phyloP scores from a whole-genome alignment of 176 grass and related monocot species.

The Avena atlantica region DNA sequence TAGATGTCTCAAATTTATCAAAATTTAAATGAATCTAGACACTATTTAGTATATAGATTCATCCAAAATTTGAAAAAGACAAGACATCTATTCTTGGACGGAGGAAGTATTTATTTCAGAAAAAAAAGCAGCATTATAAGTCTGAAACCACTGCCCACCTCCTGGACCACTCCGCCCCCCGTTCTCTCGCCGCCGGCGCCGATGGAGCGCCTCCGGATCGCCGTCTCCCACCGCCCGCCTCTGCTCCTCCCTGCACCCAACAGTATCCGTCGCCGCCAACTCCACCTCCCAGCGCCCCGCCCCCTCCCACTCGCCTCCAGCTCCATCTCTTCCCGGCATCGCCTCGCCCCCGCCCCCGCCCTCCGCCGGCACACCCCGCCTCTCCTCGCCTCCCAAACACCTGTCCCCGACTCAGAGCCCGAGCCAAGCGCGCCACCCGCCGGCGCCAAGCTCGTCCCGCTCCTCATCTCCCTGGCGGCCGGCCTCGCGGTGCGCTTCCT shows the following conservation, averaged over 20 bases:
- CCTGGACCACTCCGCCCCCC: constrained; percentile 7
- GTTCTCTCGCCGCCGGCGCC: constrained; percentile 31
- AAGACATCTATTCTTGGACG: too few relatives aligned
- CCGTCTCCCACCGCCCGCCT: constrained; percentile 45
- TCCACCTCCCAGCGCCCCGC: neutral
- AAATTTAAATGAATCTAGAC: too few relatives aligned
- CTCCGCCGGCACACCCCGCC: constrained; percentile 34
- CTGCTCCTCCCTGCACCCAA: neutral
- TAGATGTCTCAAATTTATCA: too few relatives aligned
- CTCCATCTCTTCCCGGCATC: constrained; percentile 25
- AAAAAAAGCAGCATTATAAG: constrained; percentile 5
- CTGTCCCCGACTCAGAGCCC: neutral
- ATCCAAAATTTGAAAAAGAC: too few relatives aligned
- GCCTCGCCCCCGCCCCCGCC: constrained; percentile 12
- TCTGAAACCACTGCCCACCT: constrained; percentile 19
- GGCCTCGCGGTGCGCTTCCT: constrained; percentile 83
- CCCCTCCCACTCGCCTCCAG: neutral
- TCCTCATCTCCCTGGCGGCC: constrained; percentile 65
- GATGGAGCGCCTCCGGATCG: constrained; percentile 54
- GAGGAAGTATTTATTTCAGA: neutral
- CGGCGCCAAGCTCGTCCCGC: constrained; percentile 66
- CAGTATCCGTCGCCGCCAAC: constrained; percentile 19
- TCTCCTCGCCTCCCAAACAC: constrained; percentile 37
- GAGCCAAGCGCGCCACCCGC: neutral
- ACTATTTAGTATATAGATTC: too few relatives aligned